Conservation (phyloP, 2,329 filamentous ascomycete genomes). For the Tolypocladium paradoxum region DNA sequence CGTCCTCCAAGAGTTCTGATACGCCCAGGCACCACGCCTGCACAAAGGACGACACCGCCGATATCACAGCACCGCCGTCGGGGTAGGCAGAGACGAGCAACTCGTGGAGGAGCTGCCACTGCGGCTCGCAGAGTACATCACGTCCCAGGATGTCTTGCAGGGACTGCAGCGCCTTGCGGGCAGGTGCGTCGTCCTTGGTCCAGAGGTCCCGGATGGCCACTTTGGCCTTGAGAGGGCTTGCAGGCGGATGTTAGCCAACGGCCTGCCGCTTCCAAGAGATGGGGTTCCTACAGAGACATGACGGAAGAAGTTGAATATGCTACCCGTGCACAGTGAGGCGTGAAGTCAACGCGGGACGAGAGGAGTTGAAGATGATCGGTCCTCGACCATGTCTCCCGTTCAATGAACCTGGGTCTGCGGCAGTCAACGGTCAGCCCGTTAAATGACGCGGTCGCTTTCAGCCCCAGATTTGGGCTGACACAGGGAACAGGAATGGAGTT, state of each 20-base stretch:
- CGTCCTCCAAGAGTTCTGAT: conserved; percentile 29
- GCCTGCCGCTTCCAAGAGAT: neutral
- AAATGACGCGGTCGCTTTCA: neutral
- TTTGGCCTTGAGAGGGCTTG: conserved; percentile 31
- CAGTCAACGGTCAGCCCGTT: neutral
- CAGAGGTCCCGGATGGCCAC: conserved; percentile 32
- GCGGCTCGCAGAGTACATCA: conserved; percentile 25
- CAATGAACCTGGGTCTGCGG: neutral
- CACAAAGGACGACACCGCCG: conserved; percentile 19
- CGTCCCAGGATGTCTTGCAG: conserved; percentile 27
- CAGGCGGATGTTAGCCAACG: neutral
- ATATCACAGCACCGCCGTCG: conserved; percentile 26
- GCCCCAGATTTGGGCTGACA: neutral
- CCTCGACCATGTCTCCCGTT: neutral
- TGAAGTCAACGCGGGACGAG: neutral
- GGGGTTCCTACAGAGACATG: conserved; percentile 8
- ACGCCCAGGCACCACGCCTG: conserved; percentile 28
- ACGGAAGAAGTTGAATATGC: neutral
- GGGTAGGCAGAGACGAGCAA: conserved; percentile 26
- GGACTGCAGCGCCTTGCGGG: conserved; percentile 19
- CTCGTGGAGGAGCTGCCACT: conserved; percentile 31
- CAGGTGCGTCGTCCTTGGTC: conserved; percentile 21
- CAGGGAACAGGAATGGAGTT: neutral
- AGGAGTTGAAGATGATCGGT: neutral
- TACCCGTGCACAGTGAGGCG: neutral